Evolutionary conservation across 2,329 filamentous ascomycete genomes (phyloP).

Genomic region (Zasmidium cellare): DNA sequence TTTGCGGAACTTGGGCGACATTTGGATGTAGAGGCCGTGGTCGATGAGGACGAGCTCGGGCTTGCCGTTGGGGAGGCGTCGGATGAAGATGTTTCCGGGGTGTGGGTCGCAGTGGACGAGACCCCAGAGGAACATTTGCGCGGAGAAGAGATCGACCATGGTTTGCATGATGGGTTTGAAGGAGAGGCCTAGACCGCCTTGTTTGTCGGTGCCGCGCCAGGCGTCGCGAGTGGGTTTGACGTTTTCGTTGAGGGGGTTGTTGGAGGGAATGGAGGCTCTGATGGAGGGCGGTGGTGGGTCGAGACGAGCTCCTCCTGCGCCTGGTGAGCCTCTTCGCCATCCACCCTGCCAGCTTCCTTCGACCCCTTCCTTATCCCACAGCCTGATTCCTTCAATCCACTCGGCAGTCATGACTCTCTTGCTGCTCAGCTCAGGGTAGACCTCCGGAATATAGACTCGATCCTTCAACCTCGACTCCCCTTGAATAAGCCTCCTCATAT

Average conservation of each 20-base stretch:
- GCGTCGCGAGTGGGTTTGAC: constrained; percentile 78
- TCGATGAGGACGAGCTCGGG: constrained; percentile 94
- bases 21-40: constrained; percentile 92
- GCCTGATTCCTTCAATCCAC: constrained; percentile 91
- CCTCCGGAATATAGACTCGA: constrained; percentile 82
- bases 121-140: constrained; percentile 97
- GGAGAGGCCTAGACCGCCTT: constrained; percentile 80
- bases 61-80: constrained; percentile 76
- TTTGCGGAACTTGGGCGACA: constrained; percentile 78
- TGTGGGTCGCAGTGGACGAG: constrained; percentile 95
- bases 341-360: constrained; percentile 77
- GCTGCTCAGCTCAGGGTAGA: constrained; percentile 80
- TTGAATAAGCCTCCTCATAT: constrained; percentile 75
- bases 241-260: constrained; percentile 56
- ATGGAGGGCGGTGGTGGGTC: constrained; percentile 44
- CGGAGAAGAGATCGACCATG: constrained; percentile 95
- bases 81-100: constrained; percentile 95
- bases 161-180: constrained; percentile 90
- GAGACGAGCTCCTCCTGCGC: constrained; percentile 68
- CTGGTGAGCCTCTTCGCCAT: constrained; percentile 72
- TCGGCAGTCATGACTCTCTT: constrained; percentile 88
- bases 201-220: constrained; percentile 72
- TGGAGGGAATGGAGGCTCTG: constrained; percentile 32
- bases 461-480: constrained; percentile 73
- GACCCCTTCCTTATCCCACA: constrained; percentile 89